Evolutionary conservation across 2,329 filamentous ascomycete genomes (phyloP), one percentile per base, ranked within the genome.

Genomic region (Botrytis paeoniae): DNA sequence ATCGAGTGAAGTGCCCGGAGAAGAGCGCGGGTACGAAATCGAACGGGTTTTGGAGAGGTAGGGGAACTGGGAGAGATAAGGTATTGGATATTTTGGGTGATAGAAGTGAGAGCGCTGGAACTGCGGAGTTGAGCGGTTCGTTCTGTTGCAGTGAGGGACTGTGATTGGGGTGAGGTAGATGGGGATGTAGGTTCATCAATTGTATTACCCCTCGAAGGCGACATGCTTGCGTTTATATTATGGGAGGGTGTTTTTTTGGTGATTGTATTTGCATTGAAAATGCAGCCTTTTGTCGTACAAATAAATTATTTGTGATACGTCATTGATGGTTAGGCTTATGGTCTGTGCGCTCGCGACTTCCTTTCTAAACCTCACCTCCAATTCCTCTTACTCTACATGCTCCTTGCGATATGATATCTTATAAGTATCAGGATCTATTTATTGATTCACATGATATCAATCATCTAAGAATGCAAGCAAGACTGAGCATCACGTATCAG

Each of bases 11-110:
- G 74, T 9, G 78, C 76, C 12, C 78, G 77, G 2, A 81, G 76
- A 22, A 81, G 75, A 8, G 80, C 80, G 16, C 80, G 78, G 12
- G 80, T 81, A 9, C 80, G 79, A 3, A 80, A 75, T 54, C 73
- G 76, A 0, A 74, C 76, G n/a, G 80, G 78, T 1, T 75, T 78
- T 2, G 78, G 75, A 9, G 78, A 69, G 48, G 57, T 78, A 73
- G n/a, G 76, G 32, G 57, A 71, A 69, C 76, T 48, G 18, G 79
- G 79, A 2, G 79, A 72, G 72, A 79, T 72, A 57, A 80, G 78
- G 74, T 77, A 81, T 25, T 78, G 71, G 22, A 80, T 64, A 73
- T 81, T 81, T 64, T 73, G 75, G 62, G 77, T 78, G 43, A 76
- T 73, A 45, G 77, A 77, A 32, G 64, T 51, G 41, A 80, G 76